Evolutionary conservation across 352 stramenopile genomes (phyloP), one percentile per base, ranked within the genome.

Genomic region (Phytophthora quininea): DNA sequence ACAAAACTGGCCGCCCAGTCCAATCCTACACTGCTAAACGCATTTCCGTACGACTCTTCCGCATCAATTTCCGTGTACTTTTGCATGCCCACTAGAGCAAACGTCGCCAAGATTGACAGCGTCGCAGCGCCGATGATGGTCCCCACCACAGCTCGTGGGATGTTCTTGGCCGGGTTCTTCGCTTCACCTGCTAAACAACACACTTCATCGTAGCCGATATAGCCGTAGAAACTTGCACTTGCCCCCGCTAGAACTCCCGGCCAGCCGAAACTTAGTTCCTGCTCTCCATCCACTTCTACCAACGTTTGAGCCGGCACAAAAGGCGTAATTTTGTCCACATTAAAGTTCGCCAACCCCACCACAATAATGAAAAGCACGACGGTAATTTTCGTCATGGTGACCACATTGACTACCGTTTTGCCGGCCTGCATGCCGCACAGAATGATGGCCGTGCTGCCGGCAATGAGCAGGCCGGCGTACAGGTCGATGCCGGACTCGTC

Each of bases 181-280:
- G 91, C 82, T 61, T 98, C 92, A 0, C 84, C 90, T 0, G 94
- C 92, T 12, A 99, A 67, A 55, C 95, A 98, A 71, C 93, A 98
- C 3, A 99, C 90, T 74, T 98, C 96, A 73, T 99, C 88, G 70
- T 98, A 99, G 12, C 97, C 97, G 56, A 99, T 89, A 71, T 98
- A 99, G 3, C 96, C 96, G 71, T 98, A 99, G 67, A 99, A 99
- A 42, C 90, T 97, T 33, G 92, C 92, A 32, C 92, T 97, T 0
- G 93, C 89, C 1, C 96, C 96, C 14, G 94, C 71, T 19, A 98
- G 73, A 6, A 99, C 80, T 0, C 92, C 91, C 0, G 77, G 77
- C 75, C 76, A 87, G 40, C 91, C 91, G 58, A 86, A 96, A 9
- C 76, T 76, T 7, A 83, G 45, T 4, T 74, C 58, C 0, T 84